phyloP scores from a whole-genome alignment of 2,329 filamentous ascomycete species.

The Aureobasidium namibiae region DNA sequence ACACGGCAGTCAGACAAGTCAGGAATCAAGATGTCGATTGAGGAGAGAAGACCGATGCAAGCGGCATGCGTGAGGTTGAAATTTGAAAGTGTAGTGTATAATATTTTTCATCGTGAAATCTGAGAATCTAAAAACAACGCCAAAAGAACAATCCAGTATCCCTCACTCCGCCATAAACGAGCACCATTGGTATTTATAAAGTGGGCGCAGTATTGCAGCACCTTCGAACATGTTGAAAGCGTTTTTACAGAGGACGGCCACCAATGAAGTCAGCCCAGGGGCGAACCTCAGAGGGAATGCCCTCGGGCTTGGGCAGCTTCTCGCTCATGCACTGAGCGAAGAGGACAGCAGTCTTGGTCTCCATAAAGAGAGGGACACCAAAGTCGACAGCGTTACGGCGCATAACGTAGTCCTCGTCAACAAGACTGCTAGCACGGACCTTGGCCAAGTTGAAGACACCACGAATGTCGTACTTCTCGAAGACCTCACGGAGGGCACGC shows the following conservation, averaged over 20 bases:
- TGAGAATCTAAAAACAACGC: not conserved
- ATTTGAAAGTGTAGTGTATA: not conserved
- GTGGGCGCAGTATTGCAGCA: not conserved
- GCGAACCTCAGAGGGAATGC: slow-evolving; percentile 83
- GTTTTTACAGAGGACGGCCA: slow-evolving; percentile 7
- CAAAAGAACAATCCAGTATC: not conserved
- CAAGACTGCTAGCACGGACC: slow-evolving; percentile 69
- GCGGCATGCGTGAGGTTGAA: not conserved
- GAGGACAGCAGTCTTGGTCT: slow-evolving; percentile 92
- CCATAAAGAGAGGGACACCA: slow-evolving; percentile 95
- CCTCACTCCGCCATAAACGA: not conserved
- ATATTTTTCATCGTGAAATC: not conserved
- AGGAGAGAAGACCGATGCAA: not conserved
- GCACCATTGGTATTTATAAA: not conserved
- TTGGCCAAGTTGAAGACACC: slow-evolving; percentile 93
- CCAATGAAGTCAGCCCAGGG: slow-evolving; percentile 95
- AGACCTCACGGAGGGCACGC: slow-evolving; percentile 85
- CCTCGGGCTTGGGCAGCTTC: slow-evolving; percentile 83
- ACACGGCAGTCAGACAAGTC: not conserved
- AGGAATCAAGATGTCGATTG: not conserved
- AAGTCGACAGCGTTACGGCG: slow-evolving; percentile 97
- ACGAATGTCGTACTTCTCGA: slow-evolving; percentile 92
- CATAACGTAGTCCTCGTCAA: slow-evolving; percentile 98
- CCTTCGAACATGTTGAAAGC: not conserved
- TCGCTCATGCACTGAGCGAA: slow-evolving; percentile 96